These are phyloP conservation scores for Dactylonectria macrodidyma DNA, from an alignment of 2,329 filamentous ascomycete genomes.

Conservation along the genomic window DNA sequence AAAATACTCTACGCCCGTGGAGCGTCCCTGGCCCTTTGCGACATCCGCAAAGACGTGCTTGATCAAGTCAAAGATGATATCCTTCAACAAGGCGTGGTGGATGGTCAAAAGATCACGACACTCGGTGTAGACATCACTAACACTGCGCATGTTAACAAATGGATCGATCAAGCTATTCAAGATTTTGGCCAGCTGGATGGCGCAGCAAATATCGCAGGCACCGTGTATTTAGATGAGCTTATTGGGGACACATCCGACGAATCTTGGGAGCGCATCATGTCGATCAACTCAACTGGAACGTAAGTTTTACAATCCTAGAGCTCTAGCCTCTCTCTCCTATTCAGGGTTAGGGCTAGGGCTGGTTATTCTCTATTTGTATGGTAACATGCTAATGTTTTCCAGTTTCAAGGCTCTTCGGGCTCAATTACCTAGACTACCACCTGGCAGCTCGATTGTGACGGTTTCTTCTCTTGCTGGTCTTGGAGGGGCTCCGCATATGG, in stretches of 20 bases:
- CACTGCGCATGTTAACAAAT: slow-evolving; percentile 12
- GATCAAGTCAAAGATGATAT: slow-evolving; percentile 4
- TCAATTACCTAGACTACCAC: slow-evolving; percentile 1
- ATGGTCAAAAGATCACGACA: slow-evolving; percentile 1
- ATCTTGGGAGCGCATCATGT: slow-evolving; percentile 12
- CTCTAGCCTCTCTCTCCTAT: not conserved
- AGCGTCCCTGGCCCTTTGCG: slow-evolving; percentile 15
- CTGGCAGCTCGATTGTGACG: slow-evolving; percentile 8
- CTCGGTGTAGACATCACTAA: not conserved
- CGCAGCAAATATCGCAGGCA: slow-evolving; percentile 13
- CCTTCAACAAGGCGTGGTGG: not conserved
- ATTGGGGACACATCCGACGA: slow-evolving; percentile 11
- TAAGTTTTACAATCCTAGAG: not conserved
- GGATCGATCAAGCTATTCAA: slow-evolving; percentile 11
- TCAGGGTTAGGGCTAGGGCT: not conserved
- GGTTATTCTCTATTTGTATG: not conserved
- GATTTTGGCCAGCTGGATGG: slow-evolving; percentile 7
- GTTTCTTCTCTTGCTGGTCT: slow-evolving; percentile 9
- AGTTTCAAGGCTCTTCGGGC: slow-evolving; percentile 15
- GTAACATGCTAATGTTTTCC: not conserved
- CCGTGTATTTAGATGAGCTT: not conserved
- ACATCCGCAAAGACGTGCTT: slow-evolving; percentile 16
- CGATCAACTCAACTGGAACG: slow-evolving; percentile 13
- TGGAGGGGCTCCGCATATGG: slow-evolving; percentile 4
- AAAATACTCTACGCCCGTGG: slow-evolving; percentile 12